Evolutionary conservation across 192 early-diverging fungal genomes (phyloP).

Genomic region (Podila horticola): DNA sequence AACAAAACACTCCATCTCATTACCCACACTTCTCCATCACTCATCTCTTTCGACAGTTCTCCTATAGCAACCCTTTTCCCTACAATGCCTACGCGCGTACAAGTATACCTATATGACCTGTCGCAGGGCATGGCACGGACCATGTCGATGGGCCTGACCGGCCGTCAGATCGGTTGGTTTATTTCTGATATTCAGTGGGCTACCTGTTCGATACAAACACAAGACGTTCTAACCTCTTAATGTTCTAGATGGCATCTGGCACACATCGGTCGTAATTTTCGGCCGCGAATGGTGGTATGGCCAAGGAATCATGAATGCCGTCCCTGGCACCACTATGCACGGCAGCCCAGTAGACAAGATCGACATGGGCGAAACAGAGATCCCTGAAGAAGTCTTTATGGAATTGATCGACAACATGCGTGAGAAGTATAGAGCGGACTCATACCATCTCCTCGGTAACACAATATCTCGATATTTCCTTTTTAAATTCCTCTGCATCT

Average conservation of each 20-base stretch:
- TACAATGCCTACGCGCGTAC: conserved; percentile 49
- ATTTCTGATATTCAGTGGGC: not conserved
- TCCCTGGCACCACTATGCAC: conserved; percentile 66
- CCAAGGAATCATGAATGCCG: conserved; percentile 69
- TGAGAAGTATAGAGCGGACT: conserved; percentile 65
- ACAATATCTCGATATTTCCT: not conserved
- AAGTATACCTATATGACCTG: conserved; percentile 71
- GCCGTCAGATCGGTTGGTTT: conserved; percentile 69
- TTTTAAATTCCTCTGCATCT: too few species aligned
- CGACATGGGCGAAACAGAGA: conserved; percentile 81
- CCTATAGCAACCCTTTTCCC: not conserved
- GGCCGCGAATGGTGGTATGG: conserved; percentile 85
- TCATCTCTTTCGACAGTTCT: not conserved
- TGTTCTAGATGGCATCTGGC: conserved; percentile 64
- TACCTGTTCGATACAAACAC: not conserved
- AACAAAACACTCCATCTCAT: not conserved
- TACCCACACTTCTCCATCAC: not conserved
- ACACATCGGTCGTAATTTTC: conserved; percentile 81
- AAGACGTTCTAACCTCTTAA: not conserved
- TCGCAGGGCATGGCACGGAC: conserved; percentile 79
- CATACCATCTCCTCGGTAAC: conserved; percentile 82
- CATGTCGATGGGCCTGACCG: conserved; percentile 71
- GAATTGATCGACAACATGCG: conserved; percentile 78
- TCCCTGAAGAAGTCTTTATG: conserved; percentile 74
- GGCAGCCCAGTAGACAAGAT: conserved; percentile 74